Evolutionary conservation across 805 yeast species (phyloP), one percentile per base, ranked within the genome.

Genomic region (Cyberlindnera mycetangii): DNA sequence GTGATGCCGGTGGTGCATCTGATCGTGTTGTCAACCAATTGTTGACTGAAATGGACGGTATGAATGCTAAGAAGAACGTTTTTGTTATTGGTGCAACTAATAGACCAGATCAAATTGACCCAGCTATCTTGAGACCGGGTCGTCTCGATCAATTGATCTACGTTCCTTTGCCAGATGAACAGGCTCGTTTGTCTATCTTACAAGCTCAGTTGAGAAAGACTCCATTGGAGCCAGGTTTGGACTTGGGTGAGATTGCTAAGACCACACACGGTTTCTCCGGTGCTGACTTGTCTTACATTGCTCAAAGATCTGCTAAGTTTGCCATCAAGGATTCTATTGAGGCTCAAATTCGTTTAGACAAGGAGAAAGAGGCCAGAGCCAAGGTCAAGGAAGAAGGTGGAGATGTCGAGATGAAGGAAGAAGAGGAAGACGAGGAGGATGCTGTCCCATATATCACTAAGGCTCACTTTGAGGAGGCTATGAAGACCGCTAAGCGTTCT

Each of bases 71-170:
- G 76, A 93, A 93, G 83, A 93, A 93, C 64, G 99, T 93, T 30
- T 93, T 93, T 64, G 97, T 93, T 45, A 89, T 93, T 71, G 99
- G 99, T 72, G 99, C 99, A 33, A 93, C 99, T 45, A 93, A 93
- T 72, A 83, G 99, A 76, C 99, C 99, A 32, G 99, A 95, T 69
- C 98, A 93, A 74, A 93, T 93, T 58, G 99, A 93, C 65, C 98
- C 99, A 19, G 99, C 99, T 28, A 81, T 93, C 62, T 76, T 93
- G 70, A 89, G 99, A 76, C 99, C 99, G 10, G 99, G 99, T 60
- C 86, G 99, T 77, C 81, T 93, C 59, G 99, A 93, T 71, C 99
- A 95, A 75, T 80, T 93, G 72, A 93, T 93, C 59, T 93, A 95
- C 64, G 99, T 93, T 54, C 99, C 99, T 66, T 79, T 95, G 69